Conservation (phyloP, 257 asterid genomes). For the Paraleonurus japonicus region DNA sequence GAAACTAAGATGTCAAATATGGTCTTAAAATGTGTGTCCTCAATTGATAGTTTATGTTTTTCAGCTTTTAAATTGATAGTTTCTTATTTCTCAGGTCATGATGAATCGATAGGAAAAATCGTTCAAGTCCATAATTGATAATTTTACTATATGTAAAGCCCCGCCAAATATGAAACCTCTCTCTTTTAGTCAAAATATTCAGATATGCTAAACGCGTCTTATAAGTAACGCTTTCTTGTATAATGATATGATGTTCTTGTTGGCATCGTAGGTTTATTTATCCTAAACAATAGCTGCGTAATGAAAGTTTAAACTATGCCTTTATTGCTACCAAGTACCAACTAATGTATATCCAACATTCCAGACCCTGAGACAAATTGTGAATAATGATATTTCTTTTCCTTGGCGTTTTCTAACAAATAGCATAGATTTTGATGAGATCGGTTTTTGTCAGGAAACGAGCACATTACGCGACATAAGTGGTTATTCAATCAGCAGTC, state of each 20-base stretch:
- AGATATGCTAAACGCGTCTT: neutral
- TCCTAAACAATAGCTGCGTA: neutral
- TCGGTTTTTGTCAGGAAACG: slow-evolving; percentile 36
- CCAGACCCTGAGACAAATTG: neutral
- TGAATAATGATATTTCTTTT: neutral
- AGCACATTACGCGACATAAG: slow-evolving; percentile 29
- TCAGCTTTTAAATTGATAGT: too few species aligned
- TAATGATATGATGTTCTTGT: too few species aligned
- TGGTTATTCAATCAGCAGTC: slow-evolving; percentile 55
- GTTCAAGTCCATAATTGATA: too few species aligned
- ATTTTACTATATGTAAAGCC: too few species aligned
- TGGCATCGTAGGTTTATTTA: neutral
- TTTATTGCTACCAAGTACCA: slow-evolving; percentile 12
- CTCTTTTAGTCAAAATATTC: neutral
- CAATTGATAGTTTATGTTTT: too few species aligned
- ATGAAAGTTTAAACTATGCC: neutral
- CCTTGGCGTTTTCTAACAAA: neutral
- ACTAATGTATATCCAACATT: neutral
- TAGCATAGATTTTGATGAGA: slow-evolving; percentile 1
- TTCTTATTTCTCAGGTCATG: too few species aligned
- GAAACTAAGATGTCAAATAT: too few species aligned
- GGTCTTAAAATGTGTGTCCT: too few species aligned
- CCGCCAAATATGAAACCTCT: neutral
- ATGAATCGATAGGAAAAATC: too few species aligned
- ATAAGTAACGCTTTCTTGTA: too few species aligned